Percentiles rank a stretch among this genome's conserved stretches.
phyloP scores from a whole-genome alignment of 1,284 basidiomycete species.

The Tremellales sp. region DNA sequence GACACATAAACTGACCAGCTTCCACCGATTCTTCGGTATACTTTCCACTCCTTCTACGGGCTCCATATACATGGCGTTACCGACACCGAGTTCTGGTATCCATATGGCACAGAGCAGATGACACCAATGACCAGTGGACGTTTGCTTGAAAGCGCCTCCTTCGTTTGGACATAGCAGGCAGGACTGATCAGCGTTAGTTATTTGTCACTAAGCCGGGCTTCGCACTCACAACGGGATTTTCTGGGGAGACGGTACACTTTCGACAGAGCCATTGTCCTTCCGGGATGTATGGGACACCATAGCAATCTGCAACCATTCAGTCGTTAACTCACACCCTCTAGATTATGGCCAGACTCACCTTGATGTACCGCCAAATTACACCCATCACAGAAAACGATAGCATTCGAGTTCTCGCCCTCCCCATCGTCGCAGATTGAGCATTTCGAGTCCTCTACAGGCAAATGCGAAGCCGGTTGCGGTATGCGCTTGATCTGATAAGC shows the following conservation, averaged over 20 bases:
- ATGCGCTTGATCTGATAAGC: slow-evolving; percentile 78
- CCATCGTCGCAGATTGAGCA: slow-evolving; percentile 98
- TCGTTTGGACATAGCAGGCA: slow-evolving; percentile 94
- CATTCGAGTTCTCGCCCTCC: slow-evolving; percentile 97
- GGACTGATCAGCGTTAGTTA: slow-evolving; percentile 54
- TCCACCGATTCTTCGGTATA: slow-evolving; percentile 91
- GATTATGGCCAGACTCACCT: slow-evolving; percentile 54
- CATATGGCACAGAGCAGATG: slow-evolving; percentile 97
- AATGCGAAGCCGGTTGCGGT: slow-evolving; percentile 70
- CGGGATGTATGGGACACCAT: slow-evolving; percentile 98
- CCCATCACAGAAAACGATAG: slow-evolving; percentile 98
- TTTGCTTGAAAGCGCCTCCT: slow-evolving; percentile 98
- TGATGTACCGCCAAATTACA: slow-evolving; percentile 99
- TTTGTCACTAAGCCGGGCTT: not conserved
- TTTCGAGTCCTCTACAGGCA: slow-evolving; percentile 88
- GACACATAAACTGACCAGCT: slow-evolving; percentile 60
- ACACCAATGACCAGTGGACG: slow-evolving; percentile 87
- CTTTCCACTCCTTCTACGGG: slow-evolving; percentile 87
- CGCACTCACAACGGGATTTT: slow-evolving; percentile 79
- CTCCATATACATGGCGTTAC: slow-evolving; percentile 97
- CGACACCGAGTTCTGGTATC: slow-evolving; percentile 92
- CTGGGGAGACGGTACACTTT: slow-evolving; percentile 97
- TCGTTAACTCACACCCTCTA: not conserved
- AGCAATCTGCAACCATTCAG: slow-evolving; percentile 69
- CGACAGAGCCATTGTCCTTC: slow-evolving; percentile 99